A percentile compares a stretch with the other conserved stretches of the same genome.
Evolutionary conservation across 257 asterid species (phyloP).

Genomic region (Fraxinus cuspidata): DNA sequence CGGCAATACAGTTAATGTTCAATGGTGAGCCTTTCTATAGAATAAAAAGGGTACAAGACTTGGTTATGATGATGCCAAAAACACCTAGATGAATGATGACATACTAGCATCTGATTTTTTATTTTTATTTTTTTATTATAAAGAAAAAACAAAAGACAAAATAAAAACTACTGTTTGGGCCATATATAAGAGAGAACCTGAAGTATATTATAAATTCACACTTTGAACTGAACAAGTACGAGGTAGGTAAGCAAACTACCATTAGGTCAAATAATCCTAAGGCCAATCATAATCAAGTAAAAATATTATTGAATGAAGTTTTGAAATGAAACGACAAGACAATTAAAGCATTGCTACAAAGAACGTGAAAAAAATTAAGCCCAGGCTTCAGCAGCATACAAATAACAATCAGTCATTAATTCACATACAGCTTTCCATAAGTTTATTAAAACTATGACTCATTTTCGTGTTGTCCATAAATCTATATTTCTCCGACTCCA

Average conservation of each 20-base stretch:
- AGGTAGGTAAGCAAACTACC: neutral
- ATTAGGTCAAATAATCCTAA: neutral
- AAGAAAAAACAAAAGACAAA: too few species aligned
- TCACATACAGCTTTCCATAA: neutral
- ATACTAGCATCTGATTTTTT: neutral
- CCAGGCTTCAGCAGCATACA: neutral
- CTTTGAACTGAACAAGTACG: neutral
- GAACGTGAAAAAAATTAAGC: neutral
- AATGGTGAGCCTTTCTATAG: neutral
- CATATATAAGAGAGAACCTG: neutral
- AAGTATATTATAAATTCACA: neutral
- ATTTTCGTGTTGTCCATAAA: neutral
- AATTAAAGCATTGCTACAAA: neutral
- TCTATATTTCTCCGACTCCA: neutral
- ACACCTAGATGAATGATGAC: neutral
- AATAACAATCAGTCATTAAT: neutral
- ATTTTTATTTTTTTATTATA: too few species aligned
- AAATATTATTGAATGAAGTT: neutral
- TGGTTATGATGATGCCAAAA: neutral
- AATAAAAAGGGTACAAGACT: neutral
- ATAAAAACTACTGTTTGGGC: neutral
- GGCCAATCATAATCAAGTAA: neutral
- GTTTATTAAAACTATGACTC: neutral
- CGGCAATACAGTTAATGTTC: neutral
- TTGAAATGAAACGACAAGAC: neutral